Conservation (phyloP, 192 early-diverging fungal genomes). For the Coemansia pectinata region DNA sequence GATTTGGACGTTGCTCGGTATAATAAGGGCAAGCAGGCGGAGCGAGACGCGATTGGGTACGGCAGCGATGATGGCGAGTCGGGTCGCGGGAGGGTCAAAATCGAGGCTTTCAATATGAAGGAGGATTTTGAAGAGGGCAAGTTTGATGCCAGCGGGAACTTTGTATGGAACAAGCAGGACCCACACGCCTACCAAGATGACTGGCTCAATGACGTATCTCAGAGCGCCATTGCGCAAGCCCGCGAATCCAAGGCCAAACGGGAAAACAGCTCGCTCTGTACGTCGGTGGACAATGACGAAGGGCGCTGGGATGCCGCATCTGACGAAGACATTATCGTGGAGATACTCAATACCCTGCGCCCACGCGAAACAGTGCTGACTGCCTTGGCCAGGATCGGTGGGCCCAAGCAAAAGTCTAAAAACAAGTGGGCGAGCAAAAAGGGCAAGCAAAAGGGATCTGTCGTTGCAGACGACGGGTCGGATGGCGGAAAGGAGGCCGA, state of each 20-base stretch:
- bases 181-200: slow-evolving; percentile 69
- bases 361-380: slow-evolving; percentile 63
- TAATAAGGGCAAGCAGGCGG: not conserved
- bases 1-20: not conserved
- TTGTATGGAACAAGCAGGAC: slow-evolving; percentile 68
- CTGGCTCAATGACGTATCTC: slow-evolving; percentile 68
- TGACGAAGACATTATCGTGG: slow-evolving; percentile 59
- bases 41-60: not conserved
- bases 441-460: slow-evolving; percentile 16
- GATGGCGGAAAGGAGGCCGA: slow-evolving; percentile 49
- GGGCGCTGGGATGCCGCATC: slow-evolving; percentile 48
- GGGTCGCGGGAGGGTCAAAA: slow-evolving; percentile 7
- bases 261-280: slow-evolving; percentile 8
- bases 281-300: slow-evolving; percentile 10
- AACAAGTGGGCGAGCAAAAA: slow-evolving; percentile 30
- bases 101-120: slow-evolving; percentile 79
- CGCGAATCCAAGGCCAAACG: slow-evolving; percentile 52
- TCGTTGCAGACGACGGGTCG: slow-evolving; percentile 17
- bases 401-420: slow-evolving; percentile 49
- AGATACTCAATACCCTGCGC: slow-evolving; percentile 59
- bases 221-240: slow-evolving; percentile 60
- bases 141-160: slow-evolving; percentile 70
- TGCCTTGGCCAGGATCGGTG: slow-evolving; percentile 62
- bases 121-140: slow-evolving; percentile 69
- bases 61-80: not conserved